These are phyloP conservation scores for Phytophthora ohioensis DNA, from an alignment of 352 stramenopile genomes.

Conservation along the genomic window DNA sequence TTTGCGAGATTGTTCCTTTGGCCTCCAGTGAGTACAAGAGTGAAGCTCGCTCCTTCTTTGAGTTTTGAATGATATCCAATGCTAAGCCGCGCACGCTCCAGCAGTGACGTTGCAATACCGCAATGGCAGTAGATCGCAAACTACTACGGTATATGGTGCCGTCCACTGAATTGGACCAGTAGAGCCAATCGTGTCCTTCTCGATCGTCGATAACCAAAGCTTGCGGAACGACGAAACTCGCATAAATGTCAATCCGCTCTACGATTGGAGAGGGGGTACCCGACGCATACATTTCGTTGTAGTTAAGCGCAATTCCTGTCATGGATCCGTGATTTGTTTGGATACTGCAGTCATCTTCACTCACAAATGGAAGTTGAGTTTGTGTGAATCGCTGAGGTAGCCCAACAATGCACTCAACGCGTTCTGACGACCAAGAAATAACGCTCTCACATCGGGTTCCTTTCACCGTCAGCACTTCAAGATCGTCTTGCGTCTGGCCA, in stretches of 20 bases:
- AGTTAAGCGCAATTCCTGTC: slow-evolving; percentile 52
- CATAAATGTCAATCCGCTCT: slow-evolving; percentile 49
- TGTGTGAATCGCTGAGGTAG: slow-evolving; percentile 40
- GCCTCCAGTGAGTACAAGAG: slow-evolving; percentile 71
- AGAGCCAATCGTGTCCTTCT: slow-evolving; percentile 50
- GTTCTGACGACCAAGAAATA: slow-evolving; percentile 43
- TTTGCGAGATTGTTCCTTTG: slow-evolving; percentile 59
- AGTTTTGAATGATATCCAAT: slow-evolving; percentile 10
- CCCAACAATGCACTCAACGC: slow-evolving; percentile 68
- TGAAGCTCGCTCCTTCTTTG: slow-evolving; percentile 3
- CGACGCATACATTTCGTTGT: slow-evolving; percentile 57
- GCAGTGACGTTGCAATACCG: slow-evolving; percentile 46
- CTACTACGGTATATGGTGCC: slow-evolving; percentile 71
- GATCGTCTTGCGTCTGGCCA: slow-evolving; percentile 34
- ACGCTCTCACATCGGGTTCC: slow-evolving; percentile 55
- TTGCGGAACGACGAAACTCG: slow-evolving; percentile 50
- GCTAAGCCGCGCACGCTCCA: slow-evolving; percentile 69
- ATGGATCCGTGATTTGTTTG: slow-evolving; percentile 58
- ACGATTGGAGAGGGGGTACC: slow-evolving; percentile 65
- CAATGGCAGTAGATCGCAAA: slow-evolving; percentile 50
- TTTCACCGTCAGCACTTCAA: slow-evolving; percentile 53
- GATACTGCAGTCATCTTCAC: slow-evolving; percentile 58
- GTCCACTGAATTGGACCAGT: slow-evolving; percentile 79
- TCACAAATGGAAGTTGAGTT: slow-evolving; percentile 23
- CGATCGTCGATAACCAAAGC: slow-evolving; percentile 57